Base-by-base conservation (phyloP, 345 rosid genomes). In the Citrus hindsii region DNA sequence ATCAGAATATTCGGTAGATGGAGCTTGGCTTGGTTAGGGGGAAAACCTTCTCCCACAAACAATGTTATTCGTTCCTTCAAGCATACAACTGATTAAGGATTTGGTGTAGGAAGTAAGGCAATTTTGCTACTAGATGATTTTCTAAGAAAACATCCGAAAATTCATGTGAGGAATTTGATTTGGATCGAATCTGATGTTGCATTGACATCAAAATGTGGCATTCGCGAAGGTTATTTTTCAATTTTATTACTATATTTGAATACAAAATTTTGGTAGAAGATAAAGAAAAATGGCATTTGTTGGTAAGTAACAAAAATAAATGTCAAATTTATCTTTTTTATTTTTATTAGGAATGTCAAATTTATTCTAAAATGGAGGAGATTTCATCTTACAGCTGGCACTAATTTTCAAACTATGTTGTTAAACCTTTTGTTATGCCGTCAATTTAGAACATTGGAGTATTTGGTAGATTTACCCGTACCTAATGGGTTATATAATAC, bases 51-150 rank as follows among this genome's bases (percentile, higher is more conserved):
- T 46, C 61, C 61, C 9, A 27, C 18, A 48, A 28, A 24, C 18
- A 53, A 51, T 65, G 71, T 32, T 76, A 76, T 76, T 76, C 78
- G 8, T 76, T 76, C 35, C 78, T 76, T 76, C n/a, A 53, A 66
- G 71, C 35, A 48, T 46, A 75, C 30, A 22, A 32, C 51, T 21
- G 53, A 60, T 22, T 38, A 1, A 21, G 35, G 59, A 27, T 18
- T 16, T 30, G 32, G 78, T 51, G 48, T 64, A 46, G 30, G 60
- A 46, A 46, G 61, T 28, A 62, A 63, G 69, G 19, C 12, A 63
- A 25, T 12, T 60, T 62, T 12, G 6, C 42, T 21, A 12, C 28
- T 30, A 9, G 60, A 42, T 63, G 69, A 0, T 59, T 38, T 58
- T 24, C 56, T 18, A 73, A 24, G 33, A 4, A 60, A 60, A 21